Base-by-base conservation (phyloP, 768 basidiomycete genomes). In the Pholiota microspora region DNA sequence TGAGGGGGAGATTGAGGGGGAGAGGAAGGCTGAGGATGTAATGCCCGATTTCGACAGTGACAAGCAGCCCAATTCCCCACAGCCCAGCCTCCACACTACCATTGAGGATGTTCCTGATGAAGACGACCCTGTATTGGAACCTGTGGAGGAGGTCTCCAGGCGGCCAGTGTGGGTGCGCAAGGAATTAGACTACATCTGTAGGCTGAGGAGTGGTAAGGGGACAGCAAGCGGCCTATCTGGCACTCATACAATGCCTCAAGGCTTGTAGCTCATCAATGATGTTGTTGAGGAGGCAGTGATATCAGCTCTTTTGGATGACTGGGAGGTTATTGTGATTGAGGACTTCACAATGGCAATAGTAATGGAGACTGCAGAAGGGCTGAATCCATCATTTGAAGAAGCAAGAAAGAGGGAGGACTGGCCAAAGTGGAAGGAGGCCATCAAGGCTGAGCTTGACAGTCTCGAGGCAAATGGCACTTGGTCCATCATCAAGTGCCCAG, bases 401-500 rank as follows among this genome's bases (percentile, higher is more conserved):
- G 53, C 34, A 13, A 45, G 38, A 18, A 23, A 9, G n/a, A 12
- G 49, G 23, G 42, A 45, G 6, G 53, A 49, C 32, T 49, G 48
- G 48, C 54, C 54, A 36, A 56, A 46, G 24, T 59, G 58, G 58
- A 18, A 59, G 34, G 50, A 52, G 13, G 58, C 55, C 6, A 59
- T 59, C 31, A 23, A 53, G 18, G 51, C 36, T 3, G 52, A 60
- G 27, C 31, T 57, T n/a, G 27, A 48, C n/a, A 52, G 16, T 28
- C 50, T 58, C 18, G 25, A 55, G 28, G 45, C 38, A 4, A 54
- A 54, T 34, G 46, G 49, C 16, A 62, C 61, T n/a, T 62, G 58
- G 58, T 48, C 53, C 6, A 13, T 57, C 13, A 53, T 57, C 18
- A 13, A 45, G 44, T 51, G 21, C 27, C 51, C 31, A 54, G 51